Base-by-base conservation (phyloP, 2,329 filamentous ascomycete genomes). In the Dactylonectria estremocensis region DNA sequence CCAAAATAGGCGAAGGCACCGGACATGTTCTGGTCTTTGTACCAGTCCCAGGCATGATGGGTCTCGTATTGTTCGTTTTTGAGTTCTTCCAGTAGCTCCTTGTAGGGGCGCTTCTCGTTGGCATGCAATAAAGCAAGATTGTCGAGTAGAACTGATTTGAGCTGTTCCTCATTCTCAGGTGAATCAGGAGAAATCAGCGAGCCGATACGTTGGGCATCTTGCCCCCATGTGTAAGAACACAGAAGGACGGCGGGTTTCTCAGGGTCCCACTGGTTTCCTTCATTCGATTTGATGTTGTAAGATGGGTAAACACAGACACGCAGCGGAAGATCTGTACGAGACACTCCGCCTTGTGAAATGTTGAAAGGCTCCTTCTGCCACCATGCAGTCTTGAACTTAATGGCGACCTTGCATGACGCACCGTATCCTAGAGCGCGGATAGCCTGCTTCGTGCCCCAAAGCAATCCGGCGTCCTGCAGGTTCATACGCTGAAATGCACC, bases 361-460 rank as follows among this genome's bases (percentile, higher is more conserved):
- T 61, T 50, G 14, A 71, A 69, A 0, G 62, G 62, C 0, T 24
- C 37, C 5, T 63, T 8, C 18, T 71, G 65, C 72, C 72, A 76
- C 77, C 76, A 80, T 1, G 77, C 67, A 0, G 72, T 70, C 55
- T 77, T 74, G 60, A 83, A 84, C 43, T 79, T 80, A 22, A 80
- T 71, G 0, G 65, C 78, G 2, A 80, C 75, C 50, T 80, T 80
- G 2, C 68, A 68, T 0, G 77, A 74, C 0, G 75, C 74, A 3
- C 78, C 77, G 9, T 79, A 79, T 4, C 75, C 75, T 13, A 80
- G 65, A 5, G 72, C 70, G 7, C 78, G 72, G 3, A 80, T 79
- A 0, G 78, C 78, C 2, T 71, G 71, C 40, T 79, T 78, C 1
- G 75, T 73, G 1, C 71, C 74, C 67, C 77, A 80, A 2, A 66